Evolutionary conservation across 495 filamentous ascomycete species (phyloP).

Genomic region (Podospora conica): DNA sequence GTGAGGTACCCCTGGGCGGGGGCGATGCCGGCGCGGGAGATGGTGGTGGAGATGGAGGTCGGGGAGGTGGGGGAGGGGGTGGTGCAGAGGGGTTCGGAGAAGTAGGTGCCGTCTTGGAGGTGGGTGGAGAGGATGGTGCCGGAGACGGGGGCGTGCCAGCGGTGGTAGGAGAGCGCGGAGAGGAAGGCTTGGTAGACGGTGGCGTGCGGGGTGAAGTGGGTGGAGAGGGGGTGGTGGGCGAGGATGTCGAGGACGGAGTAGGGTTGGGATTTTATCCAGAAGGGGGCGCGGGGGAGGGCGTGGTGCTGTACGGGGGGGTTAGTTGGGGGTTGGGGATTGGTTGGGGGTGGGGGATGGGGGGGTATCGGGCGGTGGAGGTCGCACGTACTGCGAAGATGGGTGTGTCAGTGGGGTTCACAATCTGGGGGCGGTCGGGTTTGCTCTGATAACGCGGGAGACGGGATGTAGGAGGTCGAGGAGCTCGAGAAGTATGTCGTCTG

Average conservation of each 20-base stretch:
- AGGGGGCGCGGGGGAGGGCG: slow-evolving; percentile 45
- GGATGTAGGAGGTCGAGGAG: no score
- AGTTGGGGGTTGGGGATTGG: no score
- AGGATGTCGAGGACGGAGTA: slow-evolving; percentile 62
- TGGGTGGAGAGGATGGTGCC: slow-evolving; percentile 52
- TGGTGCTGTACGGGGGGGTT: no score
- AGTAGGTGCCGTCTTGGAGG: slow-evolving; percentile 61
- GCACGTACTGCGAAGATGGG: no score
- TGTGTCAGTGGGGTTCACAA: no score
- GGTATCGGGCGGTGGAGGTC: no score
- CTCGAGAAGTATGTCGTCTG: no score
- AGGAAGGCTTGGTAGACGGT: slow-evolving; percentile 66
- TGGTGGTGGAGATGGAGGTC: slow-evolving; percentile 52
- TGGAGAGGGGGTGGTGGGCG: slow-evolving; percentile 41
- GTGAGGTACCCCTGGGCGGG: slow-evolving; percentile 55
- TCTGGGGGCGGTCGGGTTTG: no score
- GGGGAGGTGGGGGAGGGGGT: slow-evolving; percentile 48
- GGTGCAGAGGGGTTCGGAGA: slow-evolving; percentile 52
- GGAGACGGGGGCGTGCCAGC: slow-evolving; percentile 61
- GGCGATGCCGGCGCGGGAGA: slow-evolving; percentile 32
- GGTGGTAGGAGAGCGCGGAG: slow-evolving; percentile 59
- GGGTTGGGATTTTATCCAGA: slow-evolving; percentile 67
- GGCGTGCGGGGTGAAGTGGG: slow-evolving; percentile 47
- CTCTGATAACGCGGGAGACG: no score
- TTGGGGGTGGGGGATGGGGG: no score